phyloP scores from a whole-genome alignment of 139 green algal species.

The Coccomyxa sp. region DNA sequence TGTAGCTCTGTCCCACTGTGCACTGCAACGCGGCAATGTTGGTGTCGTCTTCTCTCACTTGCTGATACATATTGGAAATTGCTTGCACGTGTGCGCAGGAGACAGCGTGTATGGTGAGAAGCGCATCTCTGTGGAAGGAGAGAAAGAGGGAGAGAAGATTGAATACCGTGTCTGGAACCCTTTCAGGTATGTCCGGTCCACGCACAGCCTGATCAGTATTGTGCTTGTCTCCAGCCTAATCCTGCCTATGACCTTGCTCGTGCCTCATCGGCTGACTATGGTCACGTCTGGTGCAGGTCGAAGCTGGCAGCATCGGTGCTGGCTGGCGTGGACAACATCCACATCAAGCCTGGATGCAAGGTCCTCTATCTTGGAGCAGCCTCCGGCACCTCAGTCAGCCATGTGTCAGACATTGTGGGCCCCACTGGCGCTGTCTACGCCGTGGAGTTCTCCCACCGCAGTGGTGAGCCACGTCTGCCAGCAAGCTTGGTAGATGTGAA shows the following conservation, averaged over 20 bases:
- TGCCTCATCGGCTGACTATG: no score
- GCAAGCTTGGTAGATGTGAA: no score
- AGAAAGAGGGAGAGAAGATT: slow-evolving; percentile 75
- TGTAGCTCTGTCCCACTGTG: no score
- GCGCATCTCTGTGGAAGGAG: slow-evolving; percentile 82
- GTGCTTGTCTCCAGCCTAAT: not conserved
- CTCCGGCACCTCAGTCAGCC: slow-evolving; percentile 87
- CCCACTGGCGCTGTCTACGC: slow-evolving; percentile 94
- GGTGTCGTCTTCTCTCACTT: no score
- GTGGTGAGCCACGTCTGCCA: slow-evolving; percentile 13
- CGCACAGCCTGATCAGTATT: not conserved
- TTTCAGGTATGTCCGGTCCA: no score
- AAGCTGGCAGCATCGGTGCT: slow-evolving; percentile 98
- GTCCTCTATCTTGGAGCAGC: slow-evolving; percentile 96
- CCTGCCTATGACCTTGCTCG: no score
- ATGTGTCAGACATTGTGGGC: slow-evolving; percentile 92
- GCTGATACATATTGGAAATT: not conserved
- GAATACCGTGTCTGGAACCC: slow-evolving; percentile 99
- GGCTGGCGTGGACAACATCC: slow-evolving; percentile 98
- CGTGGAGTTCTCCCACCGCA: slow-evolving; percentile 98
- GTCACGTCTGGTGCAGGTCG: slow-evolving; percentile 94
- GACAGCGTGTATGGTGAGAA: slow-evolving; percentile 99
- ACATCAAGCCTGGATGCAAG: slow-evolving; percentile 92
- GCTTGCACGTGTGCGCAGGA: not conserved
- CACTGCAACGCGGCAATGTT: no score